Conservation (phyloP, 2,329 filamentous ascomycete genomes). For the Aspergillus ochraceoroseus region DNA sequence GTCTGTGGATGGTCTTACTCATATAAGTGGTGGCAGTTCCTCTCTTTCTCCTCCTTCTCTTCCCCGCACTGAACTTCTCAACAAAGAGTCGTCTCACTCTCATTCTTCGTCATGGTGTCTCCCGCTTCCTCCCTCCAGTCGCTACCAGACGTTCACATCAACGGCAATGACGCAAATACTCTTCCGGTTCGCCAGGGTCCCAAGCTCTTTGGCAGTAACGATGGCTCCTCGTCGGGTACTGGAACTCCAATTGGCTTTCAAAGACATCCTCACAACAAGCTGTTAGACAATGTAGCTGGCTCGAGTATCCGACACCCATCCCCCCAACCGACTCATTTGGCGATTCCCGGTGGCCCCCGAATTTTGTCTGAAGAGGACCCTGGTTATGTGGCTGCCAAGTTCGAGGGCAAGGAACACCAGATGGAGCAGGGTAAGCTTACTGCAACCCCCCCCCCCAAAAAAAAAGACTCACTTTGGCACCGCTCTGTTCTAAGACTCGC, state of each 20-base stretch:
- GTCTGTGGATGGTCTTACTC: conserved; percentile 8
- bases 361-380: conserved; percentile 82
- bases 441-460: not conserved
- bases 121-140: conserved; percentile 27
- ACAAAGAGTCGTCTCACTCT: not conserved
- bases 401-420: conserved; percentile 86
- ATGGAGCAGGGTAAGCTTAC: conserved; percentile 66
- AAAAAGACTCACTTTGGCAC: not conserved
- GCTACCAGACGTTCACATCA: conserved; percentile 25
- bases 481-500: not conserved
- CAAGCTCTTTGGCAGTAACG: conserved; percentile 33
- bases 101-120: conserved; percentile 29
- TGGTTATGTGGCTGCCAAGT: conserved; percentile 90
- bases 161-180: conserved; percentile 27
- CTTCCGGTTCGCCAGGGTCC: conserved; percentile 30
- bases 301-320: conserved; percentile 65
- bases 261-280: conserved; percentile 50
- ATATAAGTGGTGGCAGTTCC: conserved; percentile 2
- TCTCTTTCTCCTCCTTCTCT: not conserved
- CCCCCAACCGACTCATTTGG: conserved; percentile 81
- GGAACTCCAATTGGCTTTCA: conserved; percentile 44
- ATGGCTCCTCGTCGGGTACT: conserved; percentile 34
- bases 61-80: conserved; percentile 4
- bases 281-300: conserved; percentile 52
- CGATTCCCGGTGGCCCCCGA: conserved; percentile 62